Evolutionary conservation across 2,329 filamentous ascomycete genomes (phyloP).

Genomic region (Aspergillus neotritici): DNA sequence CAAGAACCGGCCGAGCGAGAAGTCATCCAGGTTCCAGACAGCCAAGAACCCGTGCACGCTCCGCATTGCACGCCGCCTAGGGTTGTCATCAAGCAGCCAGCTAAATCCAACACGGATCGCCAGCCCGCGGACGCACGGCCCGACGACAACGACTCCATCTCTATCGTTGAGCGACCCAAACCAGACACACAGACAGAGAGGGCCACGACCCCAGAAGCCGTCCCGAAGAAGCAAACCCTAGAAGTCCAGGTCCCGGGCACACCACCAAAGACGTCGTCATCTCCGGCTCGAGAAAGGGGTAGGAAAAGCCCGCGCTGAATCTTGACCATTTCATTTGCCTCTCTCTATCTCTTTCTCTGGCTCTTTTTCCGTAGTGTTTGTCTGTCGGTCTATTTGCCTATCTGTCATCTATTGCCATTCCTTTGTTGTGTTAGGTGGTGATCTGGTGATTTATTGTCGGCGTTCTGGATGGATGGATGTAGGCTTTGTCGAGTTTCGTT

Average conservation of each 20-base stretch:
- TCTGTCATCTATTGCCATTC: neutral
- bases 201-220: neutral
- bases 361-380: slow-evolving; percentile 5
- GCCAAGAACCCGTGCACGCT: slow-evolving; percentile 19
- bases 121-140: neutral
- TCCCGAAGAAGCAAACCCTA: slow-evolving; percentile 2
- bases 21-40: slow-evolving; percentile 26
- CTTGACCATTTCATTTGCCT: slow-evolving; percentile 2
- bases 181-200: neutral
- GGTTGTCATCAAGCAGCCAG: too few relatives aligned
- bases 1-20: slow-evolving; percentile 1
- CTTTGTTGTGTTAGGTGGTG: neutral
- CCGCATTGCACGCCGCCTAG: too few relatives aligned
- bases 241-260: slow-evolving; percentile 24
- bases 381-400: neutral
- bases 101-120: too few relatives aligned
- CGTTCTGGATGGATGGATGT: slow-evolving; percentile 4
- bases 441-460: slow-evolving; percentile 4
- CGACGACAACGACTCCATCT: neutral
- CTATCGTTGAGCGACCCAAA: neutral
- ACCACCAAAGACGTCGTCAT: slow-evolving; percentile 14
- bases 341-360: slow-evolving; percentile 1
- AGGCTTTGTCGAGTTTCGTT: neutral
- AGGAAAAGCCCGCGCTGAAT: slow-evolving; percentile 1
- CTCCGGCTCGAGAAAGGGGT: neutral